Evolutionary conservation across 129 eudicot genomes (phyloP), one percentile per base, ranked within the genome.

Genomic region (Mikania micrantha): DNA sequence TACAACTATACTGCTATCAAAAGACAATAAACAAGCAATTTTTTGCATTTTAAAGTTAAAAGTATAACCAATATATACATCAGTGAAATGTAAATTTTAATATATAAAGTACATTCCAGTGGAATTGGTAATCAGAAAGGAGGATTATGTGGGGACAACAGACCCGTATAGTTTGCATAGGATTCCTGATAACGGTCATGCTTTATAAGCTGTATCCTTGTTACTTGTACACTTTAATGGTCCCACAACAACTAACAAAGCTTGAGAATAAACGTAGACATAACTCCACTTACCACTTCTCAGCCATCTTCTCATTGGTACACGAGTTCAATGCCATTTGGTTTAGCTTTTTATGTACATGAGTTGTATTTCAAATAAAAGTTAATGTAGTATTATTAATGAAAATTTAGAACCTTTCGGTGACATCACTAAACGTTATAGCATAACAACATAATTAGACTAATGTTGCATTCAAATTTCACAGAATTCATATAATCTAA

Each of bases 71-170:
- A 22, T 49, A 49, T 73, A 73, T 62, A 64, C 63, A 73, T 73
- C 52, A 36, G 66, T 27, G 34, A 36, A 25, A 7, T 44, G 76
- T 71, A 32, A n/a, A n/a, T n/a, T n/a, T n/a, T n/a, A n/a, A n/a
- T n/a, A n/a, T n/a, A n/a, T n/a, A n/a, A n/a, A 6, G 24, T 59
- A 35, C 71, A 40, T 42, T 13, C 42, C 44, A 68, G 31, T 62
- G 29, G 50, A 40, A 64, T 41, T 53, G 58, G 29, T 41, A 15
- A 66, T 57, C 60, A 9, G 67, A 74, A 56, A 56, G 16, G 11
- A 42, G 66, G 38, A 29, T 66, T 67, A 50, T 36, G 69, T 75
- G 54, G 74, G 74, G 74, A 44, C 74, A 67, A 75, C 15, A 56
- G 45, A 32, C 74, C 62, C 61, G n/a, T n/a, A 44, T n/a, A 58